Base-by-base conservation (phyloP, 78 protist species). In the Emiliania huxleyi region DNA sequence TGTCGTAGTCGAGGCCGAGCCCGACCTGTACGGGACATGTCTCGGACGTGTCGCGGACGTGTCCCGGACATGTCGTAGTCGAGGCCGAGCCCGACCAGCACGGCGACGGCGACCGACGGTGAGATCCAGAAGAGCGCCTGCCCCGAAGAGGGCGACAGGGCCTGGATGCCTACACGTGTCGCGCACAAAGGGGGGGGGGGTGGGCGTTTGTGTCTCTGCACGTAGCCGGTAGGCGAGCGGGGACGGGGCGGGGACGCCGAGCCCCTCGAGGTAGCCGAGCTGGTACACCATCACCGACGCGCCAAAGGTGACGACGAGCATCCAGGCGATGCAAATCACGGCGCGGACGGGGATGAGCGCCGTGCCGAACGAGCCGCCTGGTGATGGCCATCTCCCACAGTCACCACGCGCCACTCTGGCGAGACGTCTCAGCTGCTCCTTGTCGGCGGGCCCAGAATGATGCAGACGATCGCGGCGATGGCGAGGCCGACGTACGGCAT, bases 21-120 rank as follows among this genome's bases (percentile, higher is more conserved):
- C n/a, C n/a, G n/a, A n/a, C n/a, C n/a, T n/a, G n/a, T n/a, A n/a
- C n/a, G n/a, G n/a, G n/a, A n/a, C n/a, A n/a, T n/a, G n/a, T n/a
- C n/a, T n/a, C n/a, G n/a, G n/a, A n/a, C n/a, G n/a, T n/a, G n/a
- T n/a, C n/a, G n/a, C n/a, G n/a, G n/a, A n/a, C n/a, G n/a, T n/a
- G n/a, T n/a, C n/a, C n/a, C n/a, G n/a, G n/a, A n/a, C n/a, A n/a
- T n/a, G n/a, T n/a, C n/a, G 73, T 96, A 96, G 69, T 96, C 97
- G 45, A 95, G 81, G 38, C 85, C 94, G 11, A 96, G 71, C 33
- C 97, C 97, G 83, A 95, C 93, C 11, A 95, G 33, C 48, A 95
- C 33, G 15, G 91, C 0, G 93, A 94, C 87, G 55, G 55, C 55
- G 89, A 95, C n/a, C 22, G 92, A 19, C 18, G 97, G 96, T 21